Percentiles rank a stretch among this genome's conserved stretches.
These are phyloP conservation scores for Pezicula rhizophila DNA, from an alignment of 2,329 filamentous ascomycete species.

Conservation along the genomic window DNA sequence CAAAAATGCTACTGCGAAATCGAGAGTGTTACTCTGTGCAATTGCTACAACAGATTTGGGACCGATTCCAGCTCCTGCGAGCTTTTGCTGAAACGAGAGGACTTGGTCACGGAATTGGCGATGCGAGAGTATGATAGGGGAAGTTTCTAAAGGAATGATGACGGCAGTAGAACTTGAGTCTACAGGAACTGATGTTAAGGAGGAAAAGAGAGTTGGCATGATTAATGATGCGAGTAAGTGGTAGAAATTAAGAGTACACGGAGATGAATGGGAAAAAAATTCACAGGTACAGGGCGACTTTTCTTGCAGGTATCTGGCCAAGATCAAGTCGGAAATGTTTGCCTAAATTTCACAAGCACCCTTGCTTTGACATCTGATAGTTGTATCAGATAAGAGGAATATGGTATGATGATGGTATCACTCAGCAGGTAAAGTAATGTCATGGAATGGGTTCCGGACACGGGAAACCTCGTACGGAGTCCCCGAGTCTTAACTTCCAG, in stretches of 20 bases:
- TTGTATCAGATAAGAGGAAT: neutral
- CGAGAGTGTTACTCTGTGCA: slow-evolving; percentile 76
- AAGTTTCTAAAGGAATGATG: slow-evolving; percentile 63
- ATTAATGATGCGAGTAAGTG: neutral
- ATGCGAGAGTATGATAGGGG: slow-evolving; percentile 63
- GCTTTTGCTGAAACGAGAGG: slow-evolving; percentile 66
- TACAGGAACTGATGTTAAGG: slow-evolving; percentile 51
- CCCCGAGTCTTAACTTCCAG: no score
- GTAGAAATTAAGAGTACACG: neutral
- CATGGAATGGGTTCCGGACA: neutral
- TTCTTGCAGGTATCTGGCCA: neutral
- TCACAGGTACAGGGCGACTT: neutral
- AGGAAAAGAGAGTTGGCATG: slow-evolving; percentile 19
- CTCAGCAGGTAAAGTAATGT: neutral
- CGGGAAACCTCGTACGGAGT: no score
- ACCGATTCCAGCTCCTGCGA: slow-evolving; percentile 68
- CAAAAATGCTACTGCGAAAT: slow-evolving; percentile 82
- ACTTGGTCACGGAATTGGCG: slow-evolving; percentile 60
- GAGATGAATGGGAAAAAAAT: neutral
- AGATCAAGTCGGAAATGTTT: neutral
- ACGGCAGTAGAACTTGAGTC: slow-evolving; percentile 52
- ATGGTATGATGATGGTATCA: neutral
- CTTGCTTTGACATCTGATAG: neutral
- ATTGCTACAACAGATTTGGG: slow-evolving; percentile 71
- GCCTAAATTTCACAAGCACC: neutral